Conservation (phyloP, 164 flowering plant species). For the Euptelea pleiosperma region DNA sequence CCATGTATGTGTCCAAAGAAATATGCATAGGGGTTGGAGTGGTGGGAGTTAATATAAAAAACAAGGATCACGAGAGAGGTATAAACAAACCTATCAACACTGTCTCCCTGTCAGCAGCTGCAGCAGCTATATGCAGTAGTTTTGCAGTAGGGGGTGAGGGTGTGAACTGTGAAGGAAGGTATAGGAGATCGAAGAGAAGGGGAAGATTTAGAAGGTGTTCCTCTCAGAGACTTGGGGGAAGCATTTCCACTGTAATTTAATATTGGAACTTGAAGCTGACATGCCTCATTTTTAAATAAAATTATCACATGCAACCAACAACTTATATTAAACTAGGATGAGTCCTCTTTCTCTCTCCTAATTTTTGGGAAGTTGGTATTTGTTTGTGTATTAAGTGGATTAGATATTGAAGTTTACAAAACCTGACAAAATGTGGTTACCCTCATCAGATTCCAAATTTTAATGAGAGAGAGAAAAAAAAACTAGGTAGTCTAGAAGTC, state of each 20-base stretch:
- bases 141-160: conserved; percentile 11
- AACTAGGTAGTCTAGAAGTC: no score
- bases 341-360: neutral
- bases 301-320: conserved; percentile 6
- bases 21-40: no score
- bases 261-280: conserved; percentile 43
- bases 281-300: neutral
- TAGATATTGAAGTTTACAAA: no score
- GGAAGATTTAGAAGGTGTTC: conserved; percentile 28
- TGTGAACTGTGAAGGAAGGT: conserved; percentile 16
- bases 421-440: no score
- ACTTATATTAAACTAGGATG: no score
- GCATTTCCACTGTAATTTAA: no score
- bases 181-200: conserved; percentile 6
- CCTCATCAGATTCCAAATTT: no score
- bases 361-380: neutral
- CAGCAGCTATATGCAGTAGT: conserved; percentile 11
- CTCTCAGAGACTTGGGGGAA: conserved; percentile 12
- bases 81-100: conserved; percentile 21
- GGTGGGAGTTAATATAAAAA: conserved; percentile 19
- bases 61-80: conserved; percentile 56
- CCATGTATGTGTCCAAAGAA: neutral
- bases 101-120: conserved; percentile 58
- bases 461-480: no score
- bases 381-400: no score